phyloP scores from a whole-genome alignment of 2,329 filamentous ascomycete species.

The Hypoxylon sp. region DNA sequence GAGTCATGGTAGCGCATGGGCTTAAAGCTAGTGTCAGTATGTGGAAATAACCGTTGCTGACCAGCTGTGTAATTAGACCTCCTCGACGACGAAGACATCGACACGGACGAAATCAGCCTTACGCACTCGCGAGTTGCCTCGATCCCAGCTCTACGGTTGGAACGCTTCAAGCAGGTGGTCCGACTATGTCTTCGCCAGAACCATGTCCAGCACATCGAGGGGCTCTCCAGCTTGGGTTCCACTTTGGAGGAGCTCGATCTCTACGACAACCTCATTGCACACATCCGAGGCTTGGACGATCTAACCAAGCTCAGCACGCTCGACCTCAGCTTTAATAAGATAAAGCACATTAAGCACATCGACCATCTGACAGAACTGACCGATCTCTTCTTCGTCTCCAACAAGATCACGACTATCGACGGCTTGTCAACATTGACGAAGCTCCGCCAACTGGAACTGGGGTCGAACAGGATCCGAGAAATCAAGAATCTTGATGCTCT shows the following conservation, averaged over 20 bases:
- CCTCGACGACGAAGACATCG: constrained; percentile 65
- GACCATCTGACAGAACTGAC: constrained; percentile 77
- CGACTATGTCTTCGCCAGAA: constrained; percentile 94
- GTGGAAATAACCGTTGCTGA: constrained; percentile 28
- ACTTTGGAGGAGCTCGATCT: constrained; percentile 87
- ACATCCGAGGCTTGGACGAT: constrained; percentile 82
- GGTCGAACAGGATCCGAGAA: constrained; percentile 88
- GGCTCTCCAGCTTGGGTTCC: constrained; percentile 69
- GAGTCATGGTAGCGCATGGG: background rate
- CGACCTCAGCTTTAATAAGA: constrained; percentile 98
- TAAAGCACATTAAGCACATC: constrained; percentile 96
- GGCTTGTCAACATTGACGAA: constrained; percentile 77
- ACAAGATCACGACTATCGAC: constrained; percentile 90
- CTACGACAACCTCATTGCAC: constrained; percentile 94
- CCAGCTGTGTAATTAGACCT: constrained; percentile 56
- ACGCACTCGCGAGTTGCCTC: constrained; percentile 86
- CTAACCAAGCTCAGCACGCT: constrained; percentile 79
- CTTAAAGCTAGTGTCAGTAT: too few relatives aligned
- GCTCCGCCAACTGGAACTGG: constrained; percentile 86
- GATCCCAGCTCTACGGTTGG: constrained; percentile 78
- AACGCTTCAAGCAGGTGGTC: constrained; percentile 78
- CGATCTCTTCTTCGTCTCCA: constrained; percentile 92
- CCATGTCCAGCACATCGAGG: constrained; percentile 79
- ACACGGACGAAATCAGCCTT: constrained; percentile 82
- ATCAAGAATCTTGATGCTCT: constrained; percentile 85